These are phyloP conservation scores for Cryptococcus maquisensis DNA, from an alignment of 1,284 basidiomycete species.

Conservation along the genomic window DNA sequence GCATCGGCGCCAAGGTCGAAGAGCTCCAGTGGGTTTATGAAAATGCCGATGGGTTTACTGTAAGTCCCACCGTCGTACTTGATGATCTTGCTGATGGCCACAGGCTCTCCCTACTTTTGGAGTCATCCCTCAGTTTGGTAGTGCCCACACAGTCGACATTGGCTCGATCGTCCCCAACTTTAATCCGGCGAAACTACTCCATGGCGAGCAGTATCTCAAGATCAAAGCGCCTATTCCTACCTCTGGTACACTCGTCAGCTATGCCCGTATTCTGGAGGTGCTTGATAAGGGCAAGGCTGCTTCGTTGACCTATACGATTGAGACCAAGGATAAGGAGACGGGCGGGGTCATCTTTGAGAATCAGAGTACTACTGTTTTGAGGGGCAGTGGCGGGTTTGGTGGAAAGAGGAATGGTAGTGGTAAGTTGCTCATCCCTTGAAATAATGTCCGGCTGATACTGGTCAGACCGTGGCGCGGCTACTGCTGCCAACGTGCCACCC, in stretches of 20 bases:
- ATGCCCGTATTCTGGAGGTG: slow-evolving; percentile 55
- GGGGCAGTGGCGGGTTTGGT: slow-evolving; percentile 91
- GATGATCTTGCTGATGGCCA: neutral
- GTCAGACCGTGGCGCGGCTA: slow-evolving; percentile 82
- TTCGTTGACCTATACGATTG: slow-evolving; percentile 71
- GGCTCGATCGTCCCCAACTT: slow-evolving; percentile 87
- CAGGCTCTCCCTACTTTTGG: slow-evolving; percentile 86
- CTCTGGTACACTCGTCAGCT: slow-evolving; percentile 73
- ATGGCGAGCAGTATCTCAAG: slow-evolving; percentile 93
- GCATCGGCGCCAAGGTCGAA: slow-evolving; percentile 88
- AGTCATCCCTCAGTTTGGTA: slow-evolving; percentile 87
- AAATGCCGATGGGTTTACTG: slow-evolving; percentile 72
- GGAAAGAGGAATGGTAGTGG: slow-evolving; percentile 81
- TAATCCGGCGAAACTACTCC: slow-evolving; percentile 92
- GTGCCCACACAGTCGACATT: slow-evolving; percentile 58
- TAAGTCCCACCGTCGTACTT: slow-evolving; percentile 11
- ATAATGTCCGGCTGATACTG: neutral
- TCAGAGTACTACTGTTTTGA: slow-evolving; percentile 87
- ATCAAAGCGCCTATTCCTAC: slow-evolving; percentile 87
- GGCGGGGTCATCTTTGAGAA: slow-evolving; percentile 87
- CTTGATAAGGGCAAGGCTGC: slow-evolving; percentile 76
- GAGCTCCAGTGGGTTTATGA: slow-evolving; percentile 92
- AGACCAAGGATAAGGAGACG: slow-evolving; percentile 72
- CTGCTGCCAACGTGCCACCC: slow-evolving; percentile 77
- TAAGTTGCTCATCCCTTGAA: slow-evolving; percentile 40